Evolutionary conservation across 2,329 filamentous ascomycete species (phyloP).

Genomic region (Acephala macrosclerotiorum): DNA sequence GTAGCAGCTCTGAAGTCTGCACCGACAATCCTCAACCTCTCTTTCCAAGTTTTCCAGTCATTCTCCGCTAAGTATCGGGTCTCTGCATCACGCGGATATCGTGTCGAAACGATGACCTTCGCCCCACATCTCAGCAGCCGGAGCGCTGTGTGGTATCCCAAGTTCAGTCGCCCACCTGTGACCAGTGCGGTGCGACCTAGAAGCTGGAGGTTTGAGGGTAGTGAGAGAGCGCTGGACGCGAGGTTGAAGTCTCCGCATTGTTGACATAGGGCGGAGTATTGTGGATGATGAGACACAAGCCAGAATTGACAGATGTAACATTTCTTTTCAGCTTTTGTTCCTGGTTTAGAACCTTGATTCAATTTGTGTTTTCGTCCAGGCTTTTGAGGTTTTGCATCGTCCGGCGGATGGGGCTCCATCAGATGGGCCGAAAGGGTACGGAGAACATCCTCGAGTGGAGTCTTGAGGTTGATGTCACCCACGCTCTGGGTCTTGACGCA

Average conservation of each 20-base stretch:
- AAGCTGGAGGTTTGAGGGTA: conserved; percentile 25
- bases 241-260: conserved; percentile 31
- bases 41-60: conserved; percentile 20
- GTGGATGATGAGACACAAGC: conserved; percentile 21
- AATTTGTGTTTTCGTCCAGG: not conserved
- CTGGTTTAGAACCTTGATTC: not conserved
- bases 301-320: conserved; percentile 27
- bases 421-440: not conserved
- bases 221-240: conserved; percentile 25
- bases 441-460: conserved; percentile 18
- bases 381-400: not conserved
- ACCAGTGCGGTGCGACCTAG: conserved; percentile 26
- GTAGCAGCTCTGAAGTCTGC: conserved; percentile 27
- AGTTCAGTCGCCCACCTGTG: conserved; percentile 28
- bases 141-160: conserved; percentile 29
- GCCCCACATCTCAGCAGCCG: conserved; percentile 29
- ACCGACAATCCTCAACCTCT: conserved; percentile 22
- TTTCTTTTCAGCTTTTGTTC: conserved; percentile 1
- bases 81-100: conserved; percentile 31
- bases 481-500: conserved; percentile 1
- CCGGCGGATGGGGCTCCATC: not conserved
- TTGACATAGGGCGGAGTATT: conserved; percentile 29
- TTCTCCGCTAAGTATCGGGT: conserved; percentile 22
- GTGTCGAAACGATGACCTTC: conserved; percentile 27
- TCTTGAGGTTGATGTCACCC: conserved; percentile 7